These are phyloP conservation scores for Geotrichum phurueaensis DNA, from an alignment of 1,139 yeast genomes.

Conservation along the genomic window DNA sequence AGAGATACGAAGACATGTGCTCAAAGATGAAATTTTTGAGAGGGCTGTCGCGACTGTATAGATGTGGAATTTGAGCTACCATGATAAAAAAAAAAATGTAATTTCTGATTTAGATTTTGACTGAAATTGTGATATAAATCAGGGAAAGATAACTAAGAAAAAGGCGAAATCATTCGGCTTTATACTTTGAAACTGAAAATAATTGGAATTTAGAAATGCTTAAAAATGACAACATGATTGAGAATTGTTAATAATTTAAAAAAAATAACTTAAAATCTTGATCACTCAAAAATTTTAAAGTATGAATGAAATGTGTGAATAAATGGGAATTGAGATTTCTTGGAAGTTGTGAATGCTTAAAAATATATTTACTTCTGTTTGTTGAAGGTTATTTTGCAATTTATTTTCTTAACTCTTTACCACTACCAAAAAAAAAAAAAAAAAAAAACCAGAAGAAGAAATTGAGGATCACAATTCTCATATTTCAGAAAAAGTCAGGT, in stretches of 20 bases:
- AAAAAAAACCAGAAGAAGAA: no score
- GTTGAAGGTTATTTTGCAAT: background rate
- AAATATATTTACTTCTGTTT: no score
- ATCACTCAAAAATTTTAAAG: no score
- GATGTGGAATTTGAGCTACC: conserved; percentile 14
- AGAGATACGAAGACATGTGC: conserved; percentile 54
- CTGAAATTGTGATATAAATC: background rate
- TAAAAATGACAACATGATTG: no score
- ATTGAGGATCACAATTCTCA: no score
- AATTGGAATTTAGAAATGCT: no score
- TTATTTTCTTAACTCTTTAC: background rate
- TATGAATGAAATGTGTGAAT: no score
- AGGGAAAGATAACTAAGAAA: background rate
- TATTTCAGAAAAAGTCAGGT: background rate
- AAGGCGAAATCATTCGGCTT: no score
- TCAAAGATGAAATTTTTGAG: conserved; percentile 39
- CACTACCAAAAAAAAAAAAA: background rate
- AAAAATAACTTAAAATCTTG: no score
- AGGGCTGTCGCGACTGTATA: no score
- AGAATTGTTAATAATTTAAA: no score
- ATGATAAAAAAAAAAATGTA: conserved; percentile 3
- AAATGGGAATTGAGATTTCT: no score
- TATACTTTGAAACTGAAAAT: background rate
- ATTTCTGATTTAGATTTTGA: background rate
- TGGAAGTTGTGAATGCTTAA: background rate